Base-by-base conservation (phyloP, 2,329 filamentous ascomycete species). In the Endoconidiophora laricicola region DNA sequence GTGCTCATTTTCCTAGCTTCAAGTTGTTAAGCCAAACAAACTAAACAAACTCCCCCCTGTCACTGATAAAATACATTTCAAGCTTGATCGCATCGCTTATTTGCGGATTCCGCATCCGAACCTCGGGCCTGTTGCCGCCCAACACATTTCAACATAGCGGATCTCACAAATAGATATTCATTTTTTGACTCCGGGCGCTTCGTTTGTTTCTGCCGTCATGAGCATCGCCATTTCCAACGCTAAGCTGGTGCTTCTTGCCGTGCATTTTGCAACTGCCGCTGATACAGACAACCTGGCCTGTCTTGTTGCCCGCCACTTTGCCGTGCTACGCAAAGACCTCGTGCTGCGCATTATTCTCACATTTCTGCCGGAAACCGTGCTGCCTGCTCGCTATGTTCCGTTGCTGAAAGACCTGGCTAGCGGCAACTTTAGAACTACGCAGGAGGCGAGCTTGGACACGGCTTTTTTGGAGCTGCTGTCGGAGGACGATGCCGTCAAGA, bases 311-410 rank as follows among this genome's bases (percentile, higher is more conserved):
- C 66, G 69, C 38, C 67, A 83, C 57, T 63, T 65, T 48, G 66
- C 72, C 49, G 70, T 79, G 37, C 68, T 91, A 49, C 69, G 73
- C 24, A 71, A 74, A 42, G 76, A 83, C 51, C 66, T 86, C 12
- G 61, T 85, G 22, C 69, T 91, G 52, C 78, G 81, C 42, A 78
- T 91, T 48, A 65, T 93, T 20, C 71, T 93, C 43, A 85, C 81
- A 18, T 85, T 81, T 60, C 70, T 93, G 1, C 86, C 86, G 23
- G 84, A 90, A 62, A 80, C 74, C 41, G 60, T 78, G 4, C 73
- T 74, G 4, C 78, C 85, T 4, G 64, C 64, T n/a, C 61, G 68
- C 43, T 88, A 88, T 60, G 66, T 76, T 16, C 66, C 67, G 12
- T 73, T 85, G 47, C 59, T 87, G 16, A 63, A 73, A 57, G 71